Conservation (phyloP, 352 stramenopile species). For the Vaucheria bursata region DNA sequence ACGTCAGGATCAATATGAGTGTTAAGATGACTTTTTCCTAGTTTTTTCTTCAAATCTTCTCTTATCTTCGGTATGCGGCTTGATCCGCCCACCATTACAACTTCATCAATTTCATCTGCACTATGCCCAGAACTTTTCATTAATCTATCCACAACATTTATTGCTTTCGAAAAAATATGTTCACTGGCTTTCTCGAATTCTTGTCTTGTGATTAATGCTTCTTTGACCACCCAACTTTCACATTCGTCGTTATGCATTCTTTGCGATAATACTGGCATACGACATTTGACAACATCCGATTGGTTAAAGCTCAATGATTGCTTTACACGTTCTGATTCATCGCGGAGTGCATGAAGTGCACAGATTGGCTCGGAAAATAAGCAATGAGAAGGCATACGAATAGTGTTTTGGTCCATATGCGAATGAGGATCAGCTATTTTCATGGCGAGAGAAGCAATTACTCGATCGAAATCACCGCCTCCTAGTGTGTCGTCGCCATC, state of each 20-base stretch:
- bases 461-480: slow-evolving; percentile 49
- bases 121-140: slow-evolving; percentile 35
- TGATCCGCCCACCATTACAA: slow-evolving; percentile 73
- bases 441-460: slow-evolving; percentile 19
- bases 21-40: slow-evolving; percentile 59
- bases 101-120: slow-evolving; percentile 65
- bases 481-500: slow-evolving; percentile 50
- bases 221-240: slow-evolving; percentile 11
- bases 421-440: slow-evolving; percentile 14
- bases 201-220: slow-evolving; percentile 52
- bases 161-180: slow-evolving; percentile 57
- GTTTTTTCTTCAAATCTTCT: slow-evolving; percentile 54
- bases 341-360: slow-evolving; percentile 33
- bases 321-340: slow-evolving; percentile 32
- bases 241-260: slow-evolving; percentile 2
- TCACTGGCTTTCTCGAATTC: slow-evolving; percentile 55
- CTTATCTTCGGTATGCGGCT: slow-evolving; percentile 65
- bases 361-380: slow-evolving; percentile 22
- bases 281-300: slow-evolving; percentile 5
- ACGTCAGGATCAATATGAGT: slow-evolving; percentile 73
- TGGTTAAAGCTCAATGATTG: slow-evolving; percentile 29
- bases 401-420: neutral
- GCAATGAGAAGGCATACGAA: neutral
- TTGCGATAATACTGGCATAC: neutral
- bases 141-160: slow-evolving; percentile 55